These are phyloP conservation scores for Stylosanthes scabra DNA, from an alignment of 331 rosid genomes.

Conservation along the genomic window DNA sequence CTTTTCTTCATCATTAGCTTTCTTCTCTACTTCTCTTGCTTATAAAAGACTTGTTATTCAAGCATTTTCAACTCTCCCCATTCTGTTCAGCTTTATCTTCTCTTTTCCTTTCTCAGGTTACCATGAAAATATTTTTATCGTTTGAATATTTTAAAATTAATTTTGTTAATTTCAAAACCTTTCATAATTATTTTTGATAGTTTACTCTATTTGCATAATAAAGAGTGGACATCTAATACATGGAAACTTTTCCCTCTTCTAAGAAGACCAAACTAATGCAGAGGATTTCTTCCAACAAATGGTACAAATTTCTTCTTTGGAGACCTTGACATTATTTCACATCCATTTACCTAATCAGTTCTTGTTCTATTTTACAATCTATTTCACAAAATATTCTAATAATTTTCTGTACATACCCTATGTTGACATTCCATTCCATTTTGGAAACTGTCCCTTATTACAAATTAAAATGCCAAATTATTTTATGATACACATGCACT, in stretches of 20 bases:
- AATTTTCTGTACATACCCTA: constrained; percentile 5
- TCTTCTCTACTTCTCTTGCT: constrained; percentile 25
- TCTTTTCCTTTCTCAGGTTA: neutral
- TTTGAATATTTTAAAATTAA: no score
- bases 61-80: constrained; percentile 20
- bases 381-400: constrained; percentile 28
- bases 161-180: no score
- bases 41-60: constrained; percentile 35
- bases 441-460: constrained; percentile 30
- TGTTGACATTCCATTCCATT: constrained; percentile 19
- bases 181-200: no score
- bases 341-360: neutral
- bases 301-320: neutral
- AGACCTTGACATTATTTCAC: neutral
- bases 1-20: constrained; percentile 51
- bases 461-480: neutral
- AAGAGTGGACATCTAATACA: neutral
- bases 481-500: no score
- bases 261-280: neutral
- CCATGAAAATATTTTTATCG: no score
- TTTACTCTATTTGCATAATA: no score
- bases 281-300: neutral
- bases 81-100: constrained; percentile 36
- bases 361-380: neutral
- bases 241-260: neutral